Evolutionary conservation across 495 filamentous ascomycete genomes (phyloP), one percentile per base, ranked within the genome.

Genomic region (Ramalina intermedia): DNA sequence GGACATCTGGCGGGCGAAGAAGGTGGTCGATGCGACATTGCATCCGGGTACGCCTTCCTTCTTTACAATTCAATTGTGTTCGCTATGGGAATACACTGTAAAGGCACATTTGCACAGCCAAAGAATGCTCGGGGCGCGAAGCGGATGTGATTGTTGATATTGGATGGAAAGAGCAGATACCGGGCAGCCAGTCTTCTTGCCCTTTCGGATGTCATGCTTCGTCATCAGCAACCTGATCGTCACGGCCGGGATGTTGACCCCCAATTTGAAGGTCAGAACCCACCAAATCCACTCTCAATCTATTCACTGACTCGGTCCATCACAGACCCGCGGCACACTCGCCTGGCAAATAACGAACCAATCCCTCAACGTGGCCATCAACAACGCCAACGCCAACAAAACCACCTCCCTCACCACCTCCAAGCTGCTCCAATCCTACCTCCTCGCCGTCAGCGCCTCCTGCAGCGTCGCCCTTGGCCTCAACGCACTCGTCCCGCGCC

Each of bases 211-310:
- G 93, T 94, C 87, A 40, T 85, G 79, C 71, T 96, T 94, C 63
- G 86, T 93, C 46, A 69, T 96, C 41, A 87, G 87, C 47, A 96
- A 96, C 62, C 69, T 98, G 58, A 73, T 96, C 41, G 90, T 96
- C 46, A 98, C 91, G n/a, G 93, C 81, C 4, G 91, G 93, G 58
- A 98, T 96, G 93, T 79, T 98, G 46, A 91, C 88, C 20, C 91
- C 91, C 0, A 82, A 84, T 6, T 73, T 91, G 23, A 64, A 73
- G 53, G 81, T 84, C 24, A 12, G 12, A 21, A 16, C 13, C 13
- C 20, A 16, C 23, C 17, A n/a, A 2, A 4, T n/a, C 3, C 37
- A 2, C 37, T 2, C 4, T 14, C 41, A 43, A 43, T 16, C 13
- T 18, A 16, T 21, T 3, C 41, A 13, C 14, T 23, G 3, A 44